These are phyloP conservation scores for Parmelia sp. DNA, from an alignment of 495 filamentous ascomycete species.

Conservation along the genomic window DNA sequence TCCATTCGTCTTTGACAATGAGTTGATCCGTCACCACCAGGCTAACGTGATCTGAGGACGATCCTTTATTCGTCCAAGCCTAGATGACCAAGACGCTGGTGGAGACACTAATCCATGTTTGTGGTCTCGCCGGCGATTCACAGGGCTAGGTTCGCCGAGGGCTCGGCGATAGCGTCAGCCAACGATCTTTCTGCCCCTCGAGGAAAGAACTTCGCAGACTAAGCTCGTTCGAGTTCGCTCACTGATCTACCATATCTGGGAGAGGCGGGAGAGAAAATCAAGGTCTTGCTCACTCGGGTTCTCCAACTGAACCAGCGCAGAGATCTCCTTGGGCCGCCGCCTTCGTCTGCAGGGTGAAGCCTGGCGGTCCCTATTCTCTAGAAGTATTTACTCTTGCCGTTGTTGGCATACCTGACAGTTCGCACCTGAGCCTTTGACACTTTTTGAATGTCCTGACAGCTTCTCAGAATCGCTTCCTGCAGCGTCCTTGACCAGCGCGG, in stretches of 20 bases:
- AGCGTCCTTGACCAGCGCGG: background rate
- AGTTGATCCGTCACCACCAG: background rate
- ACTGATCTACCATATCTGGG: background rate
- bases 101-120: background rate
- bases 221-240: background rate
- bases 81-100: background rate
- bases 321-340: background rate
- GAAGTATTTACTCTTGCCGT: background rate
- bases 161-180: background rate
- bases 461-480: background rate
- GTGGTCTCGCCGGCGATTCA: background rate
- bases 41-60: background rate
- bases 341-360: background rate
- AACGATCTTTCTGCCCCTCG: background rate
- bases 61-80: background rate
- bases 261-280: background rate
- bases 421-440: background rate
- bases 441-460: background rate
- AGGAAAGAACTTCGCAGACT: constrained; percentile 1
- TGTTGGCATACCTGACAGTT: background rate
- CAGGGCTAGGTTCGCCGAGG: background rate
- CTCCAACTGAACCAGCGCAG: background rate
- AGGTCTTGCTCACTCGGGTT: background rate
- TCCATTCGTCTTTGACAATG: background rate
- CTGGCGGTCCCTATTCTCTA: background rate